Base-by-base conservation (phyloP, 306 rosid genomes). In the Prunus salicina region DNA sequence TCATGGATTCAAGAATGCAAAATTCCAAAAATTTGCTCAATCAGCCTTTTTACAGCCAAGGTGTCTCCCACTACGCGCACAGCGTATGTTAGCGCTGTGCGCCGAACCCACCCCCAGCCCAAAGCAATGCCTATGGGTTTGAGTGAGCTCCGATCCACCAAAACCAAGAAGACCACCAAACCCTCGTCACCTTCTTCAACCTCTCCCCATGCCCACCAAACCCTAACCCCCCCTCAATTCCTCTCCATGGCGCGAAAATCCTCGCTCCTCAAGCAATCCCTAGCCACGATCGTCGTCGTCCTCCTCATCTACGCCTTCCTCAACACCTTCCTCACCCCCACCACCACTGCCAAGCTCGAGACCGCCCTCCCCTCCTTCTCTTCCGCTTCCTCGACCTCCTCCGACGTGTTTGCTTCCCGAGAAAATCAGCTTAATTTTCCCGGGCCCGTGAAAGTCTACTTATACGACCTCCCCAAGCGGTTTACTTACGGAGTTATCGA, bases 401-500 rank as follows among this genome's bases (percentile, higher is more conserved):
- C 74, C 69, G 32, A 84, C 34, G 14, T 66, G 4, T 20, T 76
- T 13, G 27, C 14, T 15, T 56, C 78, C 28, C 53, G 8, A 4
- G 32, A 71, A 5, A 66, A 75, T 72, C 46, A 51, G 14, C 63
- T 32, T 34, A 43, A 32, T 6, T 51, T n/a, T n/a, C 15, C 43
- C 1, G 69, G 51, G 43, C 78, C 27, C 5, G 85, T 84, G 15
- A 91, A 76, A 4, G 61, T 89, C 56, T 91, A 84, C 79, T 91
- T 89, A 64, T 89, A 93, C 68, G 90, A 91, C 60, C 81, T 90
- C 34, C 95, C 97, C 2, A 41, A 5, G n/a, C 85, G 91, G 43
- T 95, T 92, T 81, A 92, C 98, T 57, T 82, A 82, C 51, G 96
- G 92, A 19, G 74, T 93, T 49, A 88, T 93, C 67, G 79, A 80